Percentiles rank a stretch among this genome's conserved stretches.
Evolutionary conservation across 805 yeast genomes (phyloP).

Genomic region (Zygotorulaspora chibaensis): DNA sequence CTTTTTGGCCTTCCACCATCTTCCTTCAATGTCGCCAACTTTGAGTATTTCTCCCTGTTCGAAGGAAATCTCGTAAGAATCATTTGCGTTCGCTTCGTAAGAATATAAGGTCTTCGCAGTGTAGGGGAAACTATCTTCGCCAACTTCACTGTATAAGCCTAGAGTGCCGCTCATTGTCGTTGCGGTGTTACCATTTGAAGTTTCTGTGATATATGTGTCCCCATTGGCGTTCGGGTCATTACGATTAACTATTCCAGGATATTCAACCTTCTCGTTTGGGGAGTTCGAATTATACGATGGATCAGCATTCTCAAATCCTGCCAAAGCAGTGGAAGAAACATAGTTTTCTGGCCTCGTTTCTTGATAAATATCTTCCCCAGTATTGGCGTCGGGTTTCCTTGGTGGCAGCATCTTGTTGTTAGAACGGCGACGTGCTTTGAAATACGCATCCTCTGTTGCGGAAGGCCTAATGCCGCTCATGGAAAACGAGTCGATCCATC

Average conservation of each 20-base stretch:
- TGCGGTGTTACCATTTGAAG: constrained; percentile 31
- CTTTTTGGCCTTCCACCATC: constrained; percentile 98
- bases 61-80: constrained; percentile 87
- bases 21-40: constrained; percentile 88
- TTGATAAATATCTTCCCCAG: constrained; percentile 13
- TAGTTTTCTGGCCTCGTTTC: constrained; percentile 30
- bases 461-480: constrained; percentile 45
- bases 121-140: constrained; percentile 57
- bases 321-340: constrained; percentile 50
- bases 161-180: constrained; percentile 36
- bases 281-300: constrained; percentile 14
- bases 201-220: constrained; percentile 27
- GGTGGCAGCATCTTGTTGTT: constrained; percentile 7
- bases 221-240: constrained; percentile 12
- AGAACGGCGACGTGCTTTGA: constrained; percentile 26
- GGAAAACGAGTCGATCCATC: constrained; percentile 80
- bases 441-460: constrained; percentile 26
- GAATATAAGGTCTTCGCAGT: constrained; percentile 82
- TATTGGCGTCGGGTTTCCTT: constrained; percentile 11
- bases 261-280: constrained; percentile 13
- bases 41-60: constrained; percentile 86
- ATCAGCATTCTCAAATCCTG: constrained; percentile 55
- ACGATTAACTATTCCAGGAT: constrained; percentile 11
- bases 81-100: constrained; percentile 87
- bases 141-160: constrained; percentile 35